A percentile compares a stretch with the other conserved stretches of the same genome.
These are phyloP conservation scores for Trypanosoma caninum DNA, from an alignment of 208 protist species.

Conservation along the genomic window DNA sequence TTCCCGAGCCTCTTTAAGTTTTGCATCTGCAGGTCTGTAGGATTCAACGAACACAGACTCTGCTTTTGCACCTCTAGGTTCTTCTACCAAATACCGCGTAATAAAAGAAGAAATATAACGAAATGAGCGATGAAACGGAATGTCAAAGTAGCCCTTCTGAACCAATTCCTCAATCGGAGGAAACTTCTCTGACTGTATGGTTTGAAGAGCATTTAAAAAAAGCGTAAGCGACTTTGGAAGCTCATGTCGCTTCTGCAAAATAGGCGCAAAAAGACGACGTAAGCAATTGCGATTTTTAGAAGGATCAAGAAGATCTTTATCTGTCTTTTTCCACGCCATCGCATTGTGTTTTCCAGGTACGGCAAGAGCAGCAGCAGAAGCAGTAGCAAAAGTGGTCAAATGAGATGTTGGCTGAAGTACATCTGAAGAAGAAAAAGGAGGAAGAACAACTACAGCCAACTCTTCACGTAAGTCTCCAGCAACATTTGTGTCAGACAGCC, in stretches of 20 bases:
- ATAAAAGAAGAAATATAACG: constrained; percentile 39
- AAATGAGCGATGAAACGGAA: constrained; percentile 62
- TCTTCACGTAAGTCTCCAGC: no score
- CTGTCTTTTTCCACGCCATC: constrained; percentile 33
- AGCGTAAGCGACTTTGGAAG: constrained; percentile 52
- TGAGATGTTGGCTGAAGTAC: not conserved
- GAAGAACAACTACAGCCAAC: no score
- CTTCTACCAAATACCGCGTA: constrained; percentile 24
- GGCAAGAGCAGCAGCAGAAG: not conserved
- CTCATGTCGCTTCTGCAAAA: constrained; percentile 39
- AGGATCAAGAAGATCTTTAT: constrained; percentile 52
- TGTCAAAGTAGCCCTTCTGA: constrained; percentile 34
- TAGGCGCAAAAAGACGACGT: constrained; percentile 61
- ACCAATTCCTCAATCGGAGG: constrained; percentile 45
- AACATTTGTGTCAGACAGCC: no score
- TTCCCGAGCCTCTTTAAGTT: constrained; percentile 8
- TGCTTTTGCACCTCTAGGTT: not conserved
- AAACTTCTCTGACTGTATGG: constrained; percentile 39
- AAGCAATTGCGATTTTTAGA: constrained; percentile 42
- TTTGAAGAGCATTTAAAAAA: constrained; percentile 44
- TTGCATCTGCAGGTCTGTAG: constrained; percentile 8
- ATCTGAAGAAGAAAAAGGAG: not conserved
- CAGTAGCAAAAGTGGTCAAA: not conserved
- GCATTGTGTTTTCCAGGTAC: constrained; percentile 18
- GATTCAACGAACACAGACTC: constrained; percentile 6